Evolutionary conservation across 768 basidiomycete species (phyloP), one percentile per base, ranked within the genome.

Genomic region (Collybia mongolica): DNA sequence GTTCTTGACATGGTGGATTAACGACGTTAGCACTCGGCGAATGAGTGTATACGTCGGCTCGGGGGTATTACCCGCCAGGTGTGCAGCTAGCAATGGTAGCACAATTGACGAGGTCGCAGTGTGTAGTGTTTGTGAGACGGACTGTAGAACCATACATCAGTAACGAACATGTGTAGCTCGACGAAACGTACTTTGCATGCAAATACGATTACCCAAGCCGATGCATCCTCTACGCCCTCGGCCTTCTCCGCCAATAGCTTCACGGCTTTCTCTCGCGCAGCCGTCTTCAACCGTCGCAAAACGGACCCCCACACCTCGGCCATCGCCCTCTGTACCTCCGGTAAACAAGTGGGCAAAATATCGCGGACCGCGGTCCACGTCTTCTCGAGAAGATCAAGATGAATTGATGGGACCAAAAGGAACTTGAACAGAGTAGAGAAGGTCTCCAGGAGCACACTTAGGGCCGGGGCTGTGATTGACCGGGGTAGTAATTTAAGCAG

Each of bases 261-360:
- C 4, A 91, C 74, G 0, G 84, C 80, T 41, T 74, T 72, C 46
- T 79, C 80, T 24, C 88, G 72, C 6, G 75, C 73, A 11, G 77
- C 73, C 1, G 71, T 67, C 64, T 90, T 90, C 46, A 94, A 68
- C 56, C 89, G 77, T 43, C 94, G 75, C 38, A 96, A 60, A 0
- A 87, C 77, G 0, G 81, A 82, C 0, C 85, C 90, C 95, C 92
- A 97, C 3, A 92, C 90, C 60, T 97, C 93, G 0, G 91, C 87
- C 8, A 89, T 77, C 1, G 88, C 83, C 20, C 88, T 72, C 60
- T 88, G 88, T 2, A 91, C 78, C 51, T 93, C 89, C 0, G 81
- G 76, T 48, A 79, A 69, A 62, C 88, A 90, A 50, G 72, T 76
- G 2, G 78, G 77, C 7, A 92, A 63, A 1, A 76, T 69, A 0